Evolutionary conservation across 495 filamentous ascomycete species (phyloP), one percentile per base, ranked within the genome.

Genomic region (Penicillium waksmanii): DNA sequence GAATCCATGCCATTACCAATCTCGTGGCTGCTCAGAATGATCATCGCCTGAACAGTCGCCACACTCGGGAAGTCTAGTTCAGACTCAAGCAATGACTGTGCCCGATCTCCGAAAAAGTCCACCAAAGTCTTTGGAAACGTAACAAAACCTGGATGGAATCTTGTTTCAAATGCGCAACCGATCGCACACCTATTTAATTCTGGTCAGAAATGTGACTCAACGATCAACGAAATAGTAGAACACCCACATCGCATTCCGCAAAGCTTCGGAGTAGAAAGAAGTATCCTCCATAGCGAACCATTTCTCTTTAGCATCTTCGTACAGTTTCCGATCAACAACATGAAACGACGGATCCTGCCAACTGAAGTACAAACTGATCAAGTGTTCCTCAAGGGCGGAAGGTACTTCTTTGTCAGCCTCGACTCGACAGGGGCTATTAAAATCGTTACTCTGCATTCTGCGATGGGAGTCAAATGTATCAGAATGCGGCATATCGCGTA

Each of bases 331-430:
- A 48, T 76, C 66, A 7, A 77, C 66, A 3, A 69, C 66, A 53
- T 72, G 68, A 21, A 73, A 58, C 9, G 53, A 56, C 3, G 76
- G 73, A 53, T 77, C 64, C 46, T 78, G 63, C 76, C 76, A 78
- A 5, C 60, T 50, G 47, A 78, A 77, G 43, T 69, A 78, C 0
- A 78, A 63, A 46, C 70, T 63, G 33, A 69, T 58, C 4, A 78
- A 61, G 55, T 76, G 76, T 7, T 67, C 49, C 48, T 76, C 70
- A 5, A 76, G 52, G 3, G 12, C 56, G 17, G 36, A 17, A 15
- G 60, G 54, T 6, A 70, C 54, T 11, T 65, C 52, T 27, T 36
- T 54, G n/a, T 64, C 54, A 10, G 71, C 13, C 1, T 62, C 62
- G 11, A 58, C 33, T 5, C 38, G 53, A 1, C 64, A 48, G 6